Evolutionary conservation across 306 rosid genomes (phyloP).

Genomic region (Pyrus betulifolia): DNA sequence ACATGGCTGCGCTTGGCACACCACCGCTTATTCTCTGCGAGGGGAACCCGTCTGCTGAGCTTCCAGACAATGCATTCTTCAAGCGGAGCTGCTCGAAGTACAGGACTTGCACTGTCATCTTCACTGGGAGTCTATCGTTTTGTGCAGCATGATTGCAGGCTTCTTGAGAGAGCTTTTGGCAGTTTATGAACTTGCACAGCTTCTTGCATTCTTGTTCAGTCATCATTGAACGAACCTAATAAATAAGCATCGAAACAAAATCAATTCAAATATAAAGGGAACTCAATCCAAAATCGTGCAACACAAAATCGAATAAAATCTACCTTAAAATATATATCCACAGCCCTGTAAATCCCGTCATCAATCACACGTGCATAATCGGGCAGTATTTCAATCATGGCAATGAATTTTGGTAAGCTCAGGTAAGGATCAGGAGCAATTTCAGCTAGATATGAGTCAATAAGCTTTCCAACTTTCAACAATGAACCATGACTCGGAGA

Average conservation of each 20-base stretch:
- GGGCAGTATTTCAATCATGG: constrained; percentile 68
- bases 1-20: constrained; percentile 78
- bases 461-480: constrained; percentile 69
- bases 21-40: constrained; percentile 78
- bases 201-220: constrained; percentile 68
- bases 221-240: constrained; percentile 61
- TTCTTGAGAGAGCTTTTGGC: constrained; percentile 85
- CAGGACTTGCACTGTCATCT: constrained; percentile 70
- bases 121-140: constrained; percentile 70
- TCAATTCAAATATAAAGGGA: not conserved
- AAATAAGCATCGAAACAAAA: not conserved
- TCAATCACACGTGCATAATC: constrained; percentile 82
- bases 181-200: constrained; percentile 71
- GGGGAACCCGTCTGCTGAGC: constrained; percentile 48
- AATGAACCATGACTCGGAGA: constrained; percentile 58
- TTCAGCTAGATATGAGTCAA: constrained; percentile 85
- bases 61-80: constrained; percentile 60
- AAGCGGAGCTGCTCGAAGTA: constrained; percentile 80
- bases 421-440: constrained; percentile 76
- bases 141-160: constrained; percentile 88
- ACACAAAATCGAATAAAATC: not conserved
- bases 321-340: constrained; percentile 84
- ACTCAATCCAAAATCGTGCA: not conserved
- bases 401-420: constrained; percentile 48
- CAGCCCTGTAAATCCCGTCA: constrained; percentile 79